phyloP scores from a whole-genome alignment of 2,329 filamentous ascomycete genomes.

The Aspergillus tanneri region DNA sequence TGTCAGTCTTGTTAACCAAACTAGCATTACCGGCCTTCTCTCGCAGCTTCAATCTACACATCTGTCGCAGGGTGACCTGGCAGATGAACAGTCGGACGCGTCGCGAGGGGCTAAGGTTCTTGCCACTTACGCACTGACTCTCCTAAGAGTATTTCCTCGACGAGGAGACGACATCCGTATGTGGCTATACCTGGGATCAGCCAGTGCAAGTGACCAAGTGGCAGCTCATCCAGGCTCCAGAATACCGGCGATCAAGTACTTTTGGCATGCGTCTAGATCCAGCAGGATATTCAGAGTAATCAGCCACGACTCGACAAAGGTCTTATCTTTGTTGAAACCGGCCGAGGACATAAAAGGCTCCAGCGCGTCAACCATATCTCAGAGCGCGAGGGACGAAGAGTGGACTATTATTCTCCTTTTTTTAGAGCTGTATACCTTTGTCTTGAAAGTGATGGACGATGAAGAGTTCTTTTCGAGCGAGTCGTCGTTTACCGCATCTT shows the following conservation, averaged over 20 bases:
- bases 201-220: slow-evolving; percentile 43
- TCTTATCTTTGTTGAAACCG: slow-evolving; percentile 57
- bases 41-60: slow-evolving; percentile 40
- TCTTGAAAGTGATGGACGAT: slow-evolving; percentile 89
- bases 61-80: slow-evolving; percentile 23
- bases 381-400: slow-evolving; percentile 59
- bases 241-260: slow-evolving; percentile 73
- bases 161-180: slow-evolving; percentile 87
- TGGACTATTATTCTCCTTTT: slow-evolving; percentile 91
- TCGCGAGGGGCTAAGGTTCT: slow-evolving; percentile 67
- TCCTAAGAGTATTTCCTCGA: slow-evolving; percentile 80
- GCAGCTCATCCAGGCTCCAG: slow-evolving; percentile 32
- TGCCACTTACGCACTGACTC: slow-evolving; percentile 80
- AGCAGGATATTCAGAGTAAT: slow-evolving; percentile 60
- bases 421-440: slow-evolving; percentile 89
- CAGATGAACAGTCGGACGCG: slow-evolving; percentile 34
- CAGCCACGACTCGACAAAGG: slow-evolving; percentile 56
- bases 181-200: slow-evolving; percentile 80
- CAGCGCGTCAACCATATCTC: slow-evolving; percentile 21
- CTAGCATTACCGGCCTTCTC: slow-evolving; percentile 67
- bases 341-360: slow-evolving; percentile 43
- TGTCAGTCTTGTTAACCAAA: slow-evolving; percentile 69
- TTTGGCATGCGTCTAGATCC: slow-evolving; percentile 69
- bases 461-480: slow-evolving; percentile 82
- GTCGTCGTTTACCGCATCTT: slow-evolving; percentile 43